Conservation (phyloP, 2,329 filamentous ascomycete species). For the Aspergillus glaucus region DNA sequence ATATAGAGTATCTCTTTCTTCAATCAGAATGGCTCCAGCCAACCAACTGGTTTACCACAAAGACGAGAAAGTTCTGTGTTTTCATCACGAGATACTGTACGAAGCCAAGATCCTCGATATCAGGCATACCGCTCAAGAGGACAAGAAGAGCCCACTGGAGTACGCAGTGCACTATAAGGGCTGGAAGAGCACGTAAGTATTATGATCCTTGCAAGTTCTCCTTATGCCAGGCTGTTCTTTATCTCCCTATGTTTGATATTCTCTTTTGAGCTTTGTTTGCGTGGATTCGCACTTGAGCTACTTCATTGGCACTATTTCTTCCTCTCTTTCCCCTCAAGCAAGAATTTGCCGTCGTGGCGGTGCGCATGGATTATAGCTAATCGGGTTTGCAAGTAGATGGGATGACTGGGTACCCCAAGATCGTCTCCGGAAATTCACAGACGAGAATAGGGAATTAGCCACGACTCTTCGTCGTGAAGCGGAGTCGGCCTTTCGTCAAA, state of each 20-base stretch:
- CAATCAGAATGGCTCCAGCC: slow-evolving; percentile 56
- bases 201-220: slow-evolving; percentile 4
- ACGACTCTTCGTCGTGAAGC: slow-evolving; percentile 40
- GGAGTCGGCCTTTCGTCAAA: slow-evolving; percentile 29
- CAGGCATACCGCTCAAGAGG: slow-evolving; percentile 53
- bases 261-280: neutral
- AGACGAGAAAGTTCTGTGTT: slow-evolving; percentile 92
- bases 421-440: slow-evolving; percentile 85
- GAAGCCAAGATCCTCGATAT: slow-evolving; percentile 92
- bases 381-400: slow-evolving; percentile 54
- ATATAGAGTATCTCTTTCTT: neutral
- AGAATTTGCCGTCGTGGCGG: neutral
- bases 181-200: slow-evolving; percentile 88
- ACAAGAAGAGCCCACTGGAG: slow-evolving; percentile 68
- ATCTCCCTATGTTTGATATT: neutral
- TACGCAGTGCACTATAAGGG: slow-evolving; percentile 98
- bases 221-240: slow-evolving; percentile 3
- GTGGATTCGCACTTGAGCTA: neutral
- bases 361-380: neutral
- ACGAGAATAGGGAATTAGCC: slow-evolving; percentile 90
- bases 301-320: neutral
- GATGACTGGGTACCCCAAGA: slow-evolving; percentile 97
- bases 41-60: slow-evolving; percentile 53
- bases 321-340: neutral
- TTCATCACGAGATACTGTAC: slow-evolving; percentile 94